Percentiles rank a stretch among this genome's conserved stretches.
Conservation (phyloP, 352 stramenopile species). For the Pythium brassicae region DNA sequence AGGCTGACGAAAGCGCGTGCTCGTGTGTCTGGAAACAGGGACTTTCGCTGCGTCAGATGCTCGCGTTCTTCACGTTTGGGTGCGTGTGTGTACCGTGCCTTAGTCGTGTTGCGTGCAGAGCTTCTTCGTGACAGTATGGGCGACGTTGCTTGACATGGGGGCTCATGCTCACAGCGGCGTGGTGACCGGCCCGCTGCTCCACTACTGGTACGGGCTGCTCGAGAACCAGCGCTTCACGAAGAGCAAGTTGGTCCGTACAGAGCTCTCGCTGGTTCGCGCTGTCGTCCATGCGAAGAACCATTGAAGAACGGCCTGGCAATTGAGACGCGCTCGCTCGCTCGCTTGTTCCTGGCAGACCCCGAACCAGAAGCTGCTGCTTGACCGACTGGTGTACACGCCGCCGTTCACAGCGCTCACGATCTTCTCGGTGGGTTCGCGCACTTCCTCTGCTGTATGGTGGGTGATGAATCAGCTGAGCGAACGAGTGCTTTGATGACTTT, state of each 20-base stretch:
- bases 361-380: slow-evolving; percentile 73
- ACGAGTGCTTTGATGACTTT: neutral
- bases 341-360: slow-evolving; percentile 34
- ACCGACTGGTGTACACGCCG: slow-evolving; percentile 62
- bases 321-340: neutral
- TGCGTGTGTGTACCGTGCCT: slow-evolving; percentile 10
- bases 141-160: neutral
- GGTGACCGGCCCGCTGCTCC: slow-evolving; percentile 56
- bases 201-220: slow-evolving; percentile 69
- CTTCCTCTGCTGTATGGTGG: neutral
- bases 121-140: neutral
- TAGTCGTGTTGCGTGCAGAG: neutral
- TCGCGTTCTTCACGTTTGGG: slow-evolving; percentile 71
- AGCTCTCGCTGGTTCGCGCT: neutral
- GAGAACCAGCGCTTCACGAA: slow-evolving; percentile 60
- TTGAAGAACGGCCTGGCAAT: neutral
- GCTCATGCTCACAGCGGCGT: slow-evolving; percentile 23
- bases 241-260: slow-evolving; percentile 46
- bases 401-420: slow-evolving; percentile 66
- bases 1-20: neutral
- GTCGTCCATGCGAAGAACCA: neutral
- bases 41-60: slow-evolving; percentile 56
- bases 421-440: slow-evolving; percentile 38
- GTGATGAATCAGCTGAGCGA: neutral
- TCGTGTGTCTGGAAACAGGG: slow-evolving; percentile 19